phyloP scores from a whole-genome alignment of 2,329 filamentous ascomycete genomes.

The Cryphonectria carpinicola region DNA sequence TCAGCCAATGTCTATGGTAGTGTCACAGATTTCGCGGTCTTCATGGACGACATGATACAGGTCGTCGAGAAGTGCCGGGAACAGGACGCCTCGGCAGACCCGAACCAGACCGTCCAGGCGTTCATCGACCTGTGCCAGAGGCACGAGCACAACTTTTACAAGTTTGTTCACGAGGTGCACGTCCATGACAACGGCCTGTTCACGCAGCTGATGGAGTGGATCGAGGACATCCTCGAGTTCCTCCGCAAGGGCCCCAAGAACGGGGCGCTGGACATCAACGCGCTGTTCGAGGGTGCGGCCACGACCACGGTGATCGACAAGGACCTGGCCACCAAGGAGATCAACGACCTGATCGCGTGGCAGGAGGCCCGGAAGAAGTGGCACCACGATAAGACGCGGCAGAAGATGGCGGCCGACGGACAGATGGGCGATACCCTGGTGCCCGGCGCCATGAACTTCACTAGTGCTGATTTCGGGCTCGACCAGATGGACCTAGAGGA shows the following conservation, averaged over 20 bases:
- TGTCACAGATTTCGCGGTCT: slow-evolving; percentile 93
- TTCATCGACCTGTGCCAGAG: slow-evolving; percentile 96
- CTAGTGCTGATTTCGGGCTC: slow-evolving; percentile 85
- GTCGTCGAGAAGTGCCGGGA: slow-evolving; percentile 68
- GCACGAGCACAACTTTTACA: slow-evolving; percentile 97
- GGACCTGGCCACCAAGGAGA: slow-evolving; percentile 74
- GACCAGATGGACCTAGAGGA: slow-evolving; percentile 86
- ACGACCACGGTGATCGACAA: slow-evolving; percentile 71
- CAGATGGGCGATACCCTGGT: slow-evolving; percentile 53
- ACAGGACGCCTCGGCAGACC: slow-evolving; percentile 87
- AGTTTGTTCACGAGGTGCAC: slow-evolving; percentile 98
- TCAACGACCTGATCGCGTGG: slow-evolving; percentile 87
- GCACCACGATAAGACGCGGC: slow-evolving; percentile 96
- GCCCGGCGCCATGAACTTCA: slow-evolving; percentile 66
- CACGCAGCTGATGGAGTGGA: slow-evolving; percentile 94
- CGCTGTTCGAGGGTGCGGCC: slow-evolving; percentile 81
- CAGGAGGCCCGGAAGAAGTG: slow-evolving; percentile 95
- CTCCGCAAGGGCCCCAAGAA: slow-evolving; percentile 83
- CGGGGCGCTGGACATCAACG: slow-evolving; percentile 92
- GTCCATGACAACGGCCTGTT: slow-evolving; percentile 96
- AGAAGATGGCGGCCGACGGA: slow-evolving; percentile 94
- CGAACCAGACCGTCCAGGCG: slow-evolving; percentile 96
- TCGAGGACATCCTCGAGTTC: slow-evolving; percentile 94
- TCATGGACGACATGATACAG: slow-evolving; percentile 89
- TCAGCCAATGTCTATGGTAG: slow-evolving; percentile 97